Conservation (phyloP, 2,329 filamentous ascomycete genomes). For the Claviceps sp. region DNA sequence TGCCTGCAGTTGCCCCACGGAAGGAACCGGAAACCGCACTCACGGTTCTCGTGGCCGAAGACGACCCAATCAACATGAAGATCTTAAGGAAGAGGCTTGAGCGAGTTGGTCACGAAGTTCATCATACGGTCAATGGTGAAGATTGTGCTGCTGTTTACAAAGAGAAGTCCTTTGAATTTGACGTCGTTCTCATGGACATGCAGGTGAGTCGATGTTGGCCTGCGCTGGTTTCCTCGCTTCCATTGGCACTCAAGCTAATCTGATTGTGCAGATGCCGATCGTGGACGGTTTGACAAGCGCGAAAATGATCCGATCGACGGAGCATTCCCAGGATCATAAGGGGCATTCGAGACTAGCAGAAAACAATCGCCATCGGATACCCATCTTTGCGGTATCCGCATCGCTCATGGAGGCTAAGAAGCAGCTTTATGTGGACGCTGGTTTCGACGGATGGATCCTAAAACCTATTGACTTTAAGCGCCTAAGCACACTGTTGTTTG, state of each 20-base stretch:
- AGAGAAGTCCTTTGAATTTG: slow-evolving; percentile 49
- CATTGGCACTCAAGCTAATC: not conserved
- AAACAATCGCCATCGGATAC: slow-evolving; percentile 55
- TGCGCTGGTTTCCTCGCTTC: not conserved
- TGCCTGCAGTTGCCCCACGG: slow-evolving; percentile 9
- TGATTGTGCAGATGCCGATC: slow-evolving; percentile 65
- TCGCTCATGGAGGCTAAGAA: slow-evolving; percentile 60
- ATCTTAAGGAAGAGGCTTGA: slow-evolving; percentile 71
- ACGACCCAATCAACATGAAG: slow-evolving; percentile 77
- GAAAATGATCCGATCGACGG: slow-evolving; percentile 67
- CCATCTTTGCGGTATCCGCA: slow-evolving; percentile 79
- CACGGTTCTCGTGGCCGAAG: slow-evolving; percentile 67
- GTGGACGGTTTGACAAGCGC: slow-evolving; percentile 73
- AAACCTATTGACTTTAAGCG: slow-evolving; percentile 78
- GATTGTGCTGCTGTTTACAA: slow-evolving; percentile 64
- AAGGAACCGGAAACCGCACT: slow-evolving; percentile 21
- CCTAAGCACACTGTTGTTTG: slow-evolving; percentile 53
- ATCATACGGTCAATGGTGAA: slow-evolving; percentile 68
- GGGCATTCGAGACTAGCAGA: slow-evolving; percentile 45
- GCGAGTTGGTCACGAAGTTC: slow-evolving; percentile 58
- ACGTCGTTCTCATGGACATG: slow-evolving; percentile 85
- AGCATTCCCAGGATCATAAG: slow-evolving; percentile 35
- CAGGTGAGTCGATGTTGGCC: slow-evolving; percentile 45
- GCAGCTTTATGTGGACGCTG: slow-evolving; percentile 57
- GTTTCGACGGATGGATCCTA: slow-evolving; percentile 84